Evolutionary conservation across 2,329 filamentous ascomycete species (phyloP), one percentile per base, ranked within the genome.

Genomic region (Cladosporium sp.): DNA sequence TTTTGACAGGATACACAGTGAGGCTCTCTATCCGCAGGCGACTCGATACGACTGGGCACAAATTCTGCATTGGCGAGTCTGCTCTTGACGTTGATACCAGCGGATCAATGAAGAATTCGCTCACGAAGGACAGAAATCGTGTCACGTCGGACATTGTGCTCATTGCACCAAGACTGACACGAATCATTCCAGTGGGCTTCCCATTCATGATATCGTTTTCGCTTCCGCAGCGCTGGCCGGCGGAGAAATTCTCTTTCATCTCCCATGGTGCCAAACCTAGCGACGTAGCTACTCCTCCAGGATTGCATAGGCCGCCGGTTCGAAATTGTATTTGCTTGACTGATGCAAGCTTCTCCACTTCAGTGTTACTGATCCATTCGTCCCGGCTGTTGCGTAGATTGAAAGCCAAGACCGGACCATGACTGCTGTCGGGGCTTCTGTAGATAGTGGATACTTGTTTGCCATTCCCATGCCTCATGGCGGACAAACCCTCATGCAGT

Each of bases 261-360:
- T 97, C 90, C 80, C 85, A 86, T 0, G 89, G 83, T 43, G 84
- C 79, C 49, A 96, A 76, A 1, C 76, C 74, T n/a, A 97, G 77
- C 16, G 83, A 81, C 1, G 78, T 76, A 11, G 90, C 86, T 54
- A 95, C 81, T 1, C 90, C 90, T 9, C 91, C 93, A 1, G 93
- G 92, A 62, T 95, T 96, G 71, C 93, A 98, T 1, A 96, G 76
- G 0, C 89, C 87, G 4, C 93, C 93, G 1, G 89, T 95, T 35
- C 93, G 82, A 14, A 97, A 73, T 63, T 96, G 89, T 40, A 97
- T 86, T 45, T 82, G 80, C 58, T 86, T 88, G 16, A 95, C 74
- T 2, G 80, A 78, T 6, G 90, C 87, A 18, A 96, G 75, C 67
- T 92, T 95, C 66, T 97, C 91, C 14, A 97, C 83, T 65, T 97